Evolutionary conservation across 2,329 filamentous ascomycete species (phyloP), one percentile per base, ranked within the genome.

Genomic region (Colletotrichum melonis): DNA sequence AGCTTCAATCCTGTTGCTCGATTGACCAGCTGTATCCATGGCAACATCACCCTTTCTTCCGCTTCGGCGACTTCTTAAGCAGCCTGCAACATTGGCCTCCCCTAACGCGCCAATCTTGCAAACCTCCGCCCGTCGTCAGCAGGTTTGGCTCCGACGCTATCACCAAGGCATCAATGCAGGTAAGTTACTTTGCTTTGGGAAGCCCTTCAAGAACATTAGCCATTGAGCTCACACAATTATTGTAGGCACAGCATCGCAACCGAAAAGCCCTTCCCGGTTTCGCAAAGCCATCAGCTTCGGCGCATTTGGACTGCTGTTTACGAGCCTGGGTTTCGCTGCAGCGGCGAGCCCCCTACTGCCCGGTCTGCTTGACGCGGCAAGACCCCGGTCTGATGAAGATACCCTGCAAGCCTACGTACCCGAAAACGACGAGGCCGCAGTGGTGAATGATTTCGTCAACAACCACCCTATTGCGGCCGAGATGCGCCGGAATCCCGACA

Each of bases 391-490:
- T 35, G 93, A 97, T 83, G 91, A 90, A 78, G 94, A 97, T 77
- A 93, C 93, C 26, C 88, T 97, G 74, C 81, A 82, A 5, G 86
- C 93, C 76, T 98, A 91, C 85, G 82, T 83, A 4, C 90, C 90
- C 16, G 80, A 82, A 38, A 89, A 91, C 80, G 88, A 88, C 12
- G 84, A 88, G 68, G 82, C 86, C 32, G 84, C 79, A 75, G 88
- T 89, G 75, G 90, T 97, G 78, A 93, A 98, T 76, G 86, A 90
- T 9, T 89, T 90, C 79, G 94, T 98, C 81, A 89, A 92, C 79
- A 89, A 87, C 58, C 95, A 97, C 84, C 92, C 94, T 1, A 81
- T 97, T n/a, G 88, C 93, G 5, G 81, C 87, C n/a, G 86, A 89
- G 55, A 86, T 98, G 63, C 92, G 95, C 59, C 82, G 83, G 22